Percentiles rank a stretch among this genome's conserved stretches.
Conservation (phyloP, 2,329 filamentous ascomycete species). For the Pyrenochaeta sp. region DNA sequence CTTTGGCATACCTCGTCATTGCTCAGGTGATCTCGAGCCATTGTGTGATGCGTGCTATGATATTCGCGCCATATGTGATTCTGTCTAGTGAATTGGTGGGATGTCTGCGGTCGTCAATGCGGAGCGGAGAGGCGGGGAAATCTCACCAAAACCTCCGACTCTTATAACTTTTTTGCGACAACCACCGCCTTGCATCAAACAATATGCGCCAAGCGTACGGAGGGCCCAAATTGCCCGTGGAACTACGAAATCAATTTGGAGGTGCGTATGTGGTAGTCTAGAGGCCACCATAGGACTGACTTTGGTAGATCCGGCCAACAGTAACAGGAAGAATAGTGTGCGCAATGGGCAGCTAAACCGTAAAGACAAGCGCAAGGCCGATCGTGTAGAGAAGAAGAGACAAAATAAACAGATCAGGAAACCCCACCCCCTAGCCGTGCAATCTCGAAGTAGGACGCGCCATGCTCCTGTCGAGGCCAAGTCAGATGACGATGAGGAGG, state of each 20-base stretch:
- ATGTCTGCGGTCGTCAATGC: conserved; percentile 24
- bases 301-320: conserved; percentile 38
- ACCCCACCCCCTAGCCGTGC: conserved; percentile 13
- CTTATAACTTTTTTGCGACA: conserved; percentile 43
- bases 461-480: conserved; percentile 15
- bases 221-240: conserved; percentile 57
- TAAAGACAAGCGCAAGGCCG: conserved; percentile 73
- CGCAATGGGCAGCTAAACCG: conserved; percentile 52
- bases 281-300: conserved; percentile 7
- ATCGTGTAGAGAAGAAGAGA: conserved; percentile 68
- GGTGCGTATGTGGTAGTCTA: conserved; percentile 21
- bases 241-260: conserved; percentile 56
- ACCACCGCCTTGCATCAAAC: conserved; percentile 18
- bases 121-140: conserved; percentile 33
- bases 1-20: conserved; percentile 67
- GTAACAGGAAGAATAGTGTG: conserved; percentile 30
- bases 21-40: conserved; percentile 63
- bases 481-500: conserved; percentile 34
- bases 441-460: conserved; percentile 27
- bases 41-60: conserved; percentile 42
- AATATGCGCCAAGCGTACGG: conserved; percentile 50
- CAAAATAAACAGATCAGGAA: conserved; percentile 41
- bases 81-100: conserved; percentile 27
- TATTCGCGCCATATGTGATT: conserved; percentile 30
- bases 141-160: conserved; percentile 34